Base-by-base conservation (phyloP, 2,329 filamentous ascomycete genomes). In the Fusarium pininemorale region DNA sequence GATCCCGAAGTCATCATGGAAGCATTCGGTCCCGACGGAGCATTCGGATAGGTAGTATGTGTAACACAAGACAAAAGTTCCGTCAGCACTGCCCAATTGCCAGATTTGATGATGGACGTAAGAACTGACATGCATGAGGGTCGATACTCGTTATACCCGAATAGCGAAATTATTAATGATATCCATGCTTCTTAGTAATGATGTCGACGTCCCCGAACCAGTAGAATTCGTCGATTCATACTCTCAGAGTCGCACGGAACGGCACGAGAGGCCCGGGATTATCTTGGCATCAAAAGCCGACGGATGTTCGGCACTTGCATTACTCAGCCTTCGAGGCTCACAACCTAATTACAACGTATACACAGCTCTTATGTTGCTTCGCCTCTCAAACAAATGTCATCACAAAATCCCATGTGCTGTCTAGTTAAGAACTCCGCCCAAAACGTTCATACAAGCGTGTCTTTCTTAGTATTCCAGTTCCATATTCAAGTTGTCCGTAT, bases 261-360 rank as follows among this genome's bases (percentile, higher is more conserved):
- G 62, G 62, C 62, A 61, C 58, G 62, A 37, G 18, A 30, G n/a
- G 62, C 41, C 58, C 38, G 53, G 26, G 26, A 24, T 42, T 30
- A 32, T 44, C 44, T 65, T 64, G 62, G 62, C 62, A 41, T 35
- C 32, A 53, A 7, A 28, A 54, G 60, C 45, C 32, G 58, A 38
- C 58, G 58, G 58, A n/a, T 63, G 28, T 54, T 63, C 62, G 62
- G 62, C 62, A 65, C 38, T 65, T 63, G 38, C 35, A 59, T 63
- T 58, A 58, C 20, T 38, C 39, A 45, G 8, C 9, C n/a, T 30
- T 30, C 22, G 26, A 56, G 26, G 38, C 20, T 30, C 4, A 5
- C 26, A 56, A 56, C 26, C 6, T 56, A 42, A 56, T 30, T 32
- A 28, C 11, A 56, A 56, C 53, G 16, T 44, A 41, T 56, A 24